Evolutionary conservation across 202 grass and related monocot species (phyloP).

Genomic region (Carex arenaria): DNA sequence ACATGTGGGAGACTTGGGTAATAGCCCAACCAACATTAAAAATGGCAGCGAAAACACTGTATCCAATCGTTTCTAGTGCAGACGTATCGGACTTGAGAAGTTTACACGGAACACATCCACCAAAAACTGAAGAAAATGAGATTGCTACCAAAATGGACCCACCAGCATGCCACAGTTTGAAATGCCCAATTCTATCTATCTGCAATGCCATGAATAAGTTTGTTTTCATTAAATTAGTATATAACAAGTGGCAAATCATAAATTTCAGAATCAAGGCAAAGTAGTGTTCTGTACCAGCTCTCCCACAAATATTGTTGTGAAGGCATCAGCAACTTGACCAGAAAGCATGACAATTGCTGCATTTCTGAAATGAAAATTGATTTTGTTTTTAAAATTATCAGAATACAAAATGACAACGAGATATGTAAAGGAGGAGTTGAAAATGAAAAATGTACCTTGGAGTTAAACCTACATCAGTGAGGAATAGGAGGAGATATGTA

Average conservation of each 20-base stretch:
- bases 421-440: neutral
- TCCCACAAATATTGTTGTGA: conserved; percentile 82
- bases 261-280: neutral
- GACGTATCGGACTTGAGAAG: conserved; percentile 53
- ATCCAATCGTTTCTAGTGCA: conserved; percentile 80
- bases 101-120: conserved; percentile 80
- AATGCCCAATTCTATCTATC: conserved; percentile 97
- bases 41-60: conserved; percentile 90
- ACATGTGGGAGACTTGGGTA: conserved; percentile 98
- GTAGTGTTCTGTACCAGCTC: conserved; percentile 63
- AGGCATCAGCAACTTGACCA: conserved; percentile 93
- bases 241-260: neutral
- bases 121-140: conserved; percentile 98
- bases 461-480: conserved; percentile 82
- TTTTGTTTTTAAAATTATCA: conserved; percentile 15
- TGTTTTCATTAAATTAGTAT: neutral
- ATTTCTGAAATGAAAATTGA: conserved; percentile 46
- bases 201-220: conserved; percentile 14
- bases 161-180: conserved; percentile 98
- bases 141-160: conserved; percentile 88
- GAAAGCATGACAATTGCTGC: conserved; percentile 96
- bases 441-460: conserved; percentile 43
- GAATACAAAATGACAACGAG: conserved; percentile 1
- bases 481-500: conserved; percentile 87
- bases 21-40: conserved; percentile 99